A percentile compares a stretch with the other conserved stretches of the same genome.
Conservation (phyloP, 768 basidiomycete species). For the Trametes coccinea region DNA sequence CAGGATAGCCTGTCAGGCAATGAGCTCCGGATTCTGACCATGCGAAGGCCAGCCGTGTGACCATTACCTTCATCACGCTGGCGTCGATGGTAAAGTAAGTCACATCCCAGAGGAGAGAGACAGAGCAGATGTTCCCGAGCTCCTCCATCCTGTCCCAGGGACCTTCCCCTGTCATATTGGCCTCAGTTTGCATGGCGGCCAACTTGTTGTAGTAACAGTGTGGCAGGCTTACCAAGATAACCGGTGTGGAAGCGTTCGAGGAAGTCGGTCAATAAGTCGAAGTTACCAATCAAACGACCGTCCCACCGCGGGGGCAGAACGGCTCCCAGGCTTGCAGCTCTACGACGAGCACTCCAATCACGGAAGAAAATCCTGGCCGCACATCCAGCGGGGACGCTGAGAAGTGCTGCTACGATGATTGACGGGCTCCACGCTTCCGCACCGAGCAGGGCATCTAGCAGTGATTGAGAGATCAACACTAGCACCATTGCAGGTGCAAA, state of each 20-base stretch:
- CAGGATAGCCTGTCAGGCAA: conserved; percentile 36
- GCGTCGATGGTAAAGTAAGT: conserved; percentile 4
- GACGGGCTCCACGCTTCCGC: no score
- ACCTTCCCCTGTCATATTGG: not conserved
- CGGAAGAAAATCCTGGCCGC: not conserved
- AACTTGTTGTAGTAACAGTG: no score
- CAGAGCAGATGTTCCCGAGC: not conserved
- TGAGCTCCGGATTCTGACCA: no score
- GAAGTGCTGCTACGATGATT: not conserved
- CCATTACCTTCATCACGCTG: not conserved
- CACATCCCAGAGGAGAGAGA: not conserved
- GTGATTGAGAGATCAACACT: not conserved
- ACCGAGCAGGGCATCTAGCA: not conserved
- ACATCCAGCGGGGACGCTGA: conserved; percentile 2
- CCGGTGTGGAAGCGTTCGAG: conserved; percentile 27
- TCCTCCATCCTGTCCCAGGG: not conserved
- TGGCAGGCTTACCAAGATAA: conserved; percentile 34
- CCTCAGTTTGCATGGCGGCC: no score
- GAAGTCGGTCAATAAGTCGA: conserved; percentile 34
- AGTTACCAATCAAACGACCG: conserved; percentile 35
- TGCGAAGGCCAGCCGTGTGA: no score
- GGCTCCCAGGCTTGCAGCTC: not conserved
- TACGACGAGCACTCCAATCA: not conserved
- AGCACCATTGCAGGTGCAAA: not conserved
- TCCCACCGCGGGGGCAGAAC: conserved; percentile 30